phyloP scores from a whole-genome alignment of 192 early-diverging fungal genomes.

The Backusella tarrabulga region DNA sequence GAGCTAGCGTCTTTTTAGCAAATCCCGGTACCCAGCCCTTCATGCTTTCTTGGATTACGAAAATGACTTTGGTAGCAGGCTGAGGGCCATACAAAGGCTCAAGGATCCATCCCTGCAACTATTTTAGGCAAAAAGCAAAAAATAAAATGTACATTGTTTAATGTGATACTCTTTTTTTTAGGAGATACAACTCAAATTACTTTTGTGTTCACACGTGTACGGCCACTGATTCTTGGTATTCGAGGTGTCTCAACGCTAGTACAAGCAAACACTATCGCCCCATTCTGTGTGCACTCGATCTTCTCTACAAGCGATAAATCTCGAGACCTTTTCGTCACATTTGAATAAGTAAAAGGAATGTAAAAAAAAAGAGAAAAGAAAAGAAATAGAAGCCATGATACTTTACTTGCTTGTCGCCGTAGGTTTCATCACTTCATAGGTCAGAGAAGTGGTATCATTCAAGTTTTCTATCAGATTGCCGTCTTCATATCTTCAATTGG shows the following conservation, averaged over 20 bases:
- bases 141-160: neutral
- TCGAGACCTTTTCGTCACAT: constrained; percentile 23
- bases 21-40: constrained; percentile 59
- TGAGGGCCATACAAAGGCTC: constrained; percentile 46
- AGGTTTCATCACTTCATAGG: constrained; percentile 44
- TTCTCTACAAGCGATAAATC: constrained; percentile 48
- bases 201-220: constrained; percentile 45
- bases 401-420: constrained; percentile 37
- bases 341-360: neutral
- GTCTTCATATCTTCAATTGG: constrained; percentile 36
- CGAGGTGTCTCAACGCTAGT: constrained; percentile 51
- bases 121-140: constrained; percentile 1
- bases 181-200: constrained; percentile 7
- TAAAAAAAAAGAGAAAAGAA: neutral
- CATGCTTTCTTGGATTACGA: constrained; percentile 51
- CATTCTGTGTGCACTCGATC: constrained; percentile 43
- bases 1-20: constrained; percentile 48
- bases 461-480: constrained; percentile 40
- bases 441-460: constrained; percentile 39
- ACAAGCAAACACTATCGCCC: constrained; percentile 53
- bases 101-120: constrained; percentile 57
- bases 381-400: constrained; percentile 14
- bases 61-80: constrained; percentile 51
- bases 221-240: constrained; percentile 49
- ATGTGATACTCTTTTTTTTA: constrained; percentile 13